Conservation (phyloP, 306 rosid genomes). For the Quillaja saponaria region DNA sequence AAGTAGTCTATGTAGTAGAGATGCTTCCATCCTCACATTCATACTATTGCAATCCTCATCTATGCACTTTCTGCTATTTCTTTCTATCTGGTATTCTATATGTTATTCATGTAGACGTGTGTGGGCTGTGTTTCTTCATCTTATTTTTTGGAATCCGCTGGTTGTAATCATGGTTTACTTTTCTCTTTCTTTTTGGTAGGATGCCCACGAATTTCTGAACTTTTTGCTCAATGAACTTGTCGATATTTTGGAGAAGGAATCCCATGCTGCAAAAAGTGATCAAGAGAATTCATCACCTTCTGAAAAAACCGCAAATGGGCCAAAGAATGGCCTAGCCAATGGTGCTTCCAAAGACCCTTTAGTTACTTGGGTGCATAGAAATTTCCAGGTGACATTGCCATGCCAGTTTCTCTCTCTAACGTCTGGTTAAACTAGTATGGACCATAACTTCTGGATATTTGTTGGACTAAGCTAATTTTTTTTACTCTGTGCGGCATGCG, state of each 20-base stretch:
- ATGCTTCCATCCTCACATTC: too few species aligned
- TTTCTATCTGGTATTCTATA: too few species aligned
- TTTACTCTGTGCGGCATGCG: background rate
- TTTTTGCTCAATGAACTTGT: constrained; percentile 97
- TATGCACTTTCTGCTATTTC: too few species aligned
- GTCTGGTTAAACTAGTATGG: constrained; percentile 19
- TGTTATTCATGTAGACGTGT: too few species aligned
- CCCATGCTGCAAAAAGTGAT: constrained; percentile 75
- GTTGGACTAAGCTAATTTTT: constrained; percentile 9
- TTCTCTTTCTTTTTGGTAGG: constrained; percentile 51
- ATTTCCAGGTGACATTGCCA: constrained; percentile 82
- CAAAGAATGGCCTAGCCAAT: constrained; percentile 63
- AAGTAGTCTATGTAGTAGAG: too few species aligned
- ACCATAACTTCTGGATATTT: constrained; percentile 15
- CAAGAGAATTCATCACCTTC: constrained; percentile 72
- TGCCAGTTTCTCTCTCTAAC: constrained; percentile 26
- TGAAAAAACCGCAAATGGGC: constrained; percentile 74
- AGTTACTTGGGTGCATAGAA: constrained; percentile 98
- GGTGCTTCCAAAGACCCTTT: constrained; percentile 83
- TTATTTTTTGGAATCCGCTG: too few species aligned
- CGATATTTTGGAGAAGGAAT: constrained; percentile 97
- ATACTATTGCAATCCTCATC: too few species aligned
- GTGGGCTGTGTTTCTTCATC: too few species aligned
- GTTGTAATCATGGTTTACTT: too few species aligned
- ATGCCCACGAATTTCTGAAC: constrained; percentile 98